Percentiles rank a stretch among this genome's conserved stretches.
Evolutionary conservation across 1,284 basidiomycete genomes (phyloP).

Genomic region (Trametes pubescens): DNA sequence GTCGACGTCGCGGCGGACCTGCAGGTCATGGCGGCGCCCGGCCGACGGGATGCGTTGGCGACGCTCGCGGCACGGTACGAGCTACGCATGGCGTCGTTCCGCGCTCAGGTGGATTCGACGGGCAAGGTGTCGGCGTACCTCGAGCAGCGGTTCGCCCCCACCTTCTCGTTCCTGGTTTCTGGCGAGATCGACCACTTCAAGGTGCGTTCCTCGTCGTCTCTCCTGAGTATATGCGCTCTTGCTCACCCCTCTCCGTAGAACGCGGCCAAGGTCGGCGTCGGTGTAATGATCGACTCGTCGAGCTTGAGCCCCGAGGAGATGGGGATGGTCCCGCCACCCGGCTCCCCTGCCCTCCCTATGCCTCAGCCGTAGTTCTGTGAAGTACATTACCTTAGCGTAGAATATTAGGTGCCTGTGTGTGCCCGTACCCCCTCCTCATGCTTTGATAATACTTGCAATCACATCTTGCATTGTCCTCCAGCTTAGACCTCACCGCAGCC

Average conservation of each 20-base stretch:
- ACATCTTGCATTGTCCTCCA: slow-evolving; percentile 21
- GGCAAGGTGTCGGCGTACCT: slow-evolving; percentile 95
- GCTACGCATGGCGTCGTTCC: slow-evolving; percentile 91
- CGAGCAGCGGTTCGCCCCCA: slow-evolving; percentile 95
- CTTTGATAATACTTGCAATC: slow-evolving; percentile 33
- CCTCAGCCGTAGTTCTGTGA: slow-evolving; percentile 32
- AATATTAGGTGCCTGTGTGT: slow-evolving; percentile 33
- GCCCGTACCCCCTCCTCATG: slow-evolving; percentile 32
- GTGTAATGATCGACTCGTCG: slow-evolving; percentile 94
- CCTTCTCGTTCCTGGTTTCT: slow-evolving; percentile 93
- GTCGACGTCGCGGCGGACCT: slow-evolving; percentile 99
- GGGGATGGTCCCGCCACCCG: slow-evolving; percentile 55
- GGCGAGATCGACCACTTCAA: slow-evolving; percentile 99
- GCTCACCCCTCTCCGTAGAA: slow-evolving; percentile 61
- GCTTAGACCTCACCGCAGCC: neutral
- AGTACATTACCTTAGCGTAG: slow-evolving; percentile 32
- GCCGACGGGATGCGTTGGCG: slow-evolving; percentile 89
- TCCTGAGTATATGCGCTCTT: slow-evolving; percentile 1
- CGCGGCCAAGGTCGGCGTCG: slow-evolving; percentile 92
- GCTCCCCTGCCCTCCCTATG: slow-evolving; percentile 26
- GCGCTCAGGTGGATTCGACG: slow-evolving; percentile 91
- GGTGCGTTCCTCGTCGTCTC: slow-evolving; percentile 53
- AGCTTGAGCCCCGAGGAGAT: slow-evolving; percentile 82
- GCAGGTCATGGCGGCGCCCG: slow-evolving; percentile 80
- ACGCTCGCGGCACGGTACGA: slow-evolving; percentile 98